A percentile compares a stretch with the other conserved stretches of the same genome.
phyloP scores from a whole-genome alignment of 2,329 filamentous ascomycete species.

The Ramularia collo-cygni region DNA sequence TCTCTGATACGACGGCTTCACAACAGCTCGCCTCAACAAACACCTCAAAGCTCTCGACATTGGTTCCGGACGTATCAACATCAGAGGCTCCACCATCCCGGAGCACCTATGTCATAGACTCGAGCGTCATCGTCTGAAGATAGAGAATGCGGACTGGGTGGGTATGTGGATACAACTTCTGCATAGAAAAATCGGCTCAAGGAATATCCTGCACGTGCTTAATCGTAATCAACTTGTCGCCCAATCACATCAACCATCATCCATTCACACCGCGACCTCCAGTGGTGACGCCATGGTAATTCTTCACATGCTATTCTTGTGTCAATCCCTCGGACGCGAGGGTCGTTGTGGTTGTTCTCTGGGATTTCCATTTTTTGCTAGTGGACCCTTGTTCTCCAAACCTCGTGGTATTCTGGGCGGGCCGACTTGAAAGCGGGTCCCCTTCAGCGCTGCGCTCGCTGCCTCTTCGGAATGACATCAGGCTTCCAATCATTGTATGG shows the following conservation, averaged over 20 bases:
- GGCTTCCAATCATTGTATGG: background rate
- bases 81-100: slow-evolving; percentile 14
- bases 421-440: slow-evolving; percentile 1
- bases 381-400: too few species aligned
- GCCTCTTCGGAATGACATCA: slow-evolving; percentile 10
- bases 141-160: slow-evolving; percentile 1
- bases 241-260: too few species aligned
- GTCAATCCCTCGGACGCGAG: too few species aligned
- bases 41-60: slow-evolving; percentile 3
- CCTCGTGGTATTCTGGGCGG: slow-evolving; percentile 2
- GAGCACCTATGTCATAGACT: slow-evolving; percentile 19
- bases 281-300: too few species aligned
- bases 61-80: background rate
- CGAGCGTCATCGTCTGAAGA: slow-evolving; percentile 13
- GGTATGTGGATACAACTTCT: slow-evolving; percentile 2
- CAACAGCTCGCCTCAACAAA: slow-evolving; percentile 6
- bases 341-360: too few species aligned
- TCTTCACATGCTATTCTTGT: too few species aligned
- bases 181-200: slow-evolving; percentile 5
- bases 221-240: background rate
- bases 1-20: slow-evolving; percentile 5
- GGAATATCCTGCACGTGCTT: slow-evolving; percentile 3
- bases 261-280: too few species aligned
- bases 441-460: slow-evolving; percentile 4
- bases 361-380: too few species aligned